phyloP scores from a whole-genome alignment of 768 basidiomycete genomes.

The Suillus occidentalis region DNA sequence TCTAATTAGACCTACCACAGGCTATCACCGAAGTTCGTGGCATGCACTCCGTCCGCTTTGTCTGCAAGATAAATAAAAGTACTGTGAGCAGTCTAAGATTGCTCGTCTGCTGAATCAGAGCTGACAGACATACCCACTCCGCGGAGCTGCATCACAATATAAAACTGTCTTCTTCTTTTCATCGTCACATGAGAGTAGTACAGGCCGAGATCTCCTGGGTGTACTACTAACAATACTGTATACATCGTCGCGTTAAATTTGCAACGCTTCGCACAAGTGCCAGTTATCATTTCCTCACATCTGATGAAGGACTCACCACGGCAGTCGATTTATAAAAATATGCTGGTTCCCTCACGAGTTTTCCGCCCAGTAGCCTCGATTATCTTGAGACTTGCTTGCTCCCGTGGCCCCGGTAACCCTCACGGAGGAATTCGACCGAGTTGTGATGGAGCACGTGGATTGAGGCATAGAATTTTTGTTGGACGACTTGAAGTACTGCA shows the following conservation, averaged over 20 bases:
- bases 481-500: no score
- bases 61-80: not conserved
- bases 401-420: no score
- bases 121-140: not conserved
- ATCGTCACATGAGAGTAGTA: not conserved
- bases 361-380: not conserved
- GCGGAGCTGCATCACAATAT: not conserved
- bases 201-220: no score
- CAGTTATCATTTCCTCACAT: not conserved
- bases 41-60: not conserved
- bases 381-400: not conserved
- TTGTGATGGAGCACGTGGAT: no score
- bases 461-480: not conserved
- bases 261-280: not conserved
- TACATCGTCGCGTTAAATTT: not conserved
- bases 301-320: not conserved
- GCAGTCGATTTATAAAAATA: not conserved
- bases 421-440: not conserved
- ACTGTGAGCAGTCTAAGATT: no score
- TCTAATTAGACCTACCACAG: not conserved
- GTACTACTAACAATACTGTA: no score
- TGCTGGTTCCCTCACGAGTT: not conserved
- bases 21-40: no score
- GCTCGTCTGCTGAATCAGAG: not conserved
- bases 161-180: not conserved